Conservation (phyloP, 2,329 filamentous ascomycete genomes). For the Aspergillus versicolor region DNA sequence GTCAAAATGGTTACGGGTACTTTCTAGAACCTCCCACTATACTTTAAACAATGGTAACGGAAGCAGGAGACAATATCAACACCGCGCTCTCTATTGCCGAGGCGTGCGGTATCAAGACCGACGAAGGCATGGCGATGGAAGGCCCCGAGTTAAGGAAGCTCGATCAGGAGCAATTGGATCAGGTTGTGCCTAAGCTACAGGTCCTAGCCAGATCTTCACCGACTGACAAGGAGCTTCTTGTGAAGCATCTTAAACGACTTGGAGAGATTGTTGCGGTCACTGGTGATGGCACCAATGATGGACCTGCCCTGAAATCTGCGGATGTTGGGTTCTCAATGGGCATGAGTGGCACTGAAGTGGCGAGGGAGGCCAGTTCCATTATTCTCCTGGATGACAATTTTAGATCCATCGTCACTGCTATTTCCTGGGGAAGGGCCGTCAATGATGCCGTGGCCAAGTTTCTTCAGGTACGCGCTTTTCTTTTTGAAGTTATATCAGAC, state of each 20-base stretch:
- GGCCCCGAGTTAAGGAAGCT: slow-evolving; percentile 66
- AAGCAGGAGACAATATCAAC: slow-evolving; percentile 60
- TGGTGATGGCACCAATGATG: slow-evolving; percentile 67
- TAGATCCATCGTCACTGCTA: slow-evolving; percentile 62
- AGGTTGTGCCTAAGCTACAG: slow-evolving; percentile 59
- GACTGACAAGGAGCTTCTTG: slow-evolving; percentile 66
- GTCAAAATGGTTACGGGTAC: slow-evolving; percentile 69
- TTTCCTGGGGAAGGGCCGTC: slow-evolving; percentile 67
- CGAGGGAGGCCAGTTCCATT: slow-evolving; percentile 67
- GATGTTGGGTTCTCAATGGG: slow-evolving; percentile 71
- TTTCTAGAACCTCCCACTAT: background rate
- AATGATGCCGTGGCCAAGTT: slow-evolving; percentile 70
- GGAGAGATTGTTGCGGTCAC: slow-evolving; percentile 64
- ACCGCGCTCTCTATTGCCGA: slow-evolving; percentile 73
- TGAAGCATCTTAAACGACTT: slow-evolving; percentile 59
- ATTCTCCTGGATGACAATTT: slow-evolving; percentile 69
- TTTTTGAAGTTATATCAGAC: background rate
- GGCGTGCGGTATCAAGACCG: slow-evolving; percentile 67
- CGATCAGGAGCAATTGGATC: slow-evolving; percentile 58
- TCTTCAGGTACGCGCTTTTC: slow-evolving; percentile 38
- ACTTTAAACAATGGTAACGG: background rate
- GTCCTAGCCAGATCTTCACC: slow-evolving; percentile 66
- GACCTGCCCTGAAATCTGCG: slow-evolving; percentile 63
- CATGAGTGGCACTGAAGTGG: slow-evolving; percentile 66
- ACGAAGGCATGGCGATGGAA: slow-evolving; percentile 65